Percentiles rank a stretch among this genome's conserved stretches.
Conservation (phyloP, 306 rosid genomes). For the Quercus aquifolioides region DNA sequence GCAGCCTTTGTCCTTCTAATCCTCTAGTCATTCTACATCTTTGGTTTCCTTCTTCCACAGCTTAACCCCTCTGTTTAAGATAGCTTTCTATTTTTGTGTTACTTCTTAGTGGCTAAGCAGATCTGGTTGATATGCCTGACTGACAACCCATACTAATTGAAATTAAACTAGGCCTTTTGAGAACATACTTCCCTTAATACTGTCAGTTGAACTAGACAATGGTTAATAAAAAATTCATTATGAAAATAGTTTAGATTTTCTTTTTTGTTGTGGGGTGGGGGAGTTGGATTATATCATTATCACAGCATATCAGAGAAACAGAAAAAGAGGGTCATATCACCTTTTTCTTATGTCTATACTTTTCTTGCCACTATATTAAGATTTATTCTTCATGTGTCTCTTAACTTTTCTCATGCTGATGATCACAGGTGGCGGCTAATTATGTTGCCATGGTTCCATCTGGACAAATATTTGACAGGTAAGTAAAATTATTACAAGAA, state of each 20-base stretch:
- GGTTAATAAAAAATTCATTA: not conserved
- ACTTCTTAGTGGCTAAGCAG: not conserved
- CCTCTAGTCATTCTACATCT: not conserved
- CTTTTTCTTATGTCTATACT: not conserved
- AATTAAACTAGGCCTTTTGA: not conserved
- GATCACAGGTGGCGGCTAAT: slow-evolving; percentile 83
- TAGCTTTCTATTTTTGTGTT: not conserved
- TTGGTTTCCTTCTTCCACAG: not conserved
- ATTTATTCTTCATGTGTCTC: slow-evolving; percentile 9
- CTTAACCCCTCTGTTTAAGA: not conserved
- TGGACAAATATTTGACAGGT: slow-evolving; percentile 98
- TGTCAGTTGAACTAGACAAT: not conserved
- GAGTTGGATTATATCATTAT: not conserved
- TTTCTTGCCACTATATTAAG: not conserved
- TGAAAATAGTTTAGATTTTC: not conserved
- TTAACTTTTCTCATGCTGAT: not conserved
- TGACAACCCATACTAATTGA: not conserved
- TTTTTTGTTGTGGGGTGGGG: not conserved
- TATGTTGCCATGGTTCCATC: slow-evolving; percentile 97
- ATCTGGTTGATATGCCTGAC: not conserved
- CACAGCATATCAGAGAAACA: not conserved
- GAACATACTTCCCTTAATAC: not conserved
- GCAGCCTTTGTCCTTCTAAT: not conserved
- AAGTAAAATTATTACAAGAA: not conserved
- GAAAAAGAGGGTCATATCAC: not conserved